phyloP scores from a whole-genome alignment of 495 filamentous ascomycete species.

The Chaetomidium leptoderma region DNA sequence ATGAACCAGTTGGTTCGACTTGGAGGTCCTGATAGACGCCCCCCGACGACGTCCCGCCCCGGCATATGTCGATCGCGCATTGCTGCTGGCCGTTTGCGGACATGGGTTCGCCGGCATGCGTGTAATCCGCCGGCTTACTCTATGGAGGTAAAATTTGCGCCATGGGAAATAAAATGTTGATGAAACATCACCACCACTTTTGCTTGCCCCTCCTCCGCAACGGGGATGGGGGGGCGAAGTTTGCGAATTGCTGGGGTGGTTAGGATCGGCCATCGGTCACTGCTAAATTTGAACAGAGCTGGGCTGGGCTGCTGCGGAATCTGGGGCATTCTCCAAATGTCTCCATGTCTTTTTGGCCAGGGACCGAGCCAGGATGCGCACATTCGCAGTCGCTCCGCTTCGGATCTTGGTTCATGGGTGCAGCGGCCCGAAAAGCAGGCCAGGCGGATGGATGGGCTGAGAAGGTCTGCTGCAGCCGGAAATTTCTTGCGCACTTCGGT shows the following conservation, averaged over 20 bases:
- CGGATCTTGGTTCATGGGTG: background rate
- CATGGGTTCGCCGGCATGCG: background rate
- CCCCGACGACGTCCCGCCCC: conserved; percentile 2
- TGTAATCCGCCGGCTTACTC: too few relatives aligned
- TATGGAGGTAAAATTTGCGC: too few relatives aligned
- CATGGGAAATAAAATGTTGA: too few relatives aligned
- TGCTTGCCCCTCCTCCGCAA: background rate
- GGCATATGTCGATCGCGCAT: conserved; percentile 19
- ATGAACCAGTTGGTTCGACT: conserved; percentile 1
- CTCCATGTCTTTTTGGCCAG: too few relatives aligned
- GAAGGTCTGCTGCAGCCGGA: background rate
- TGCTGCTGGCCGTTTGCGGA: conserved; percentile 5
- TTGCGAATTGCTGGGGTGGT: background rate
- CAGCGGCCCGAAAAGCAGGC: conserved; percentile 20
- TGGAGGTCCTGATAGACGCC: conserved; percentile 12
- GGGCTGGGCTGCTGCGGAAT: background rate
- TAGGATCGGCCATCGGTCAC: background rate
- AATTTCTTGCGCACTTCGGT: background rate
- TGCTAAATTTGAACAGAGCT: conserved; percentile 13
- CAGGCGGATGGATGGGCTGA: conserved; percentile 17
- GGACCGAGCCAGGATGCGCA: too few relatives aligned
- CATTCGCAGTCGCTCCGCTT: background rate
- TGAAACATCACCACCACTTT: conserved; percentile 3
- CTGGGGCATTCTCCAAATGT: background rate
- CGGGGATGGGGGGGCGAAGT: background rate